These are phyloP conservation scores for Colletotrichum kahawae DNA, from an alignment of 2,329 filamentous ascomycete species.

Conservation along the genomic window DNA sequence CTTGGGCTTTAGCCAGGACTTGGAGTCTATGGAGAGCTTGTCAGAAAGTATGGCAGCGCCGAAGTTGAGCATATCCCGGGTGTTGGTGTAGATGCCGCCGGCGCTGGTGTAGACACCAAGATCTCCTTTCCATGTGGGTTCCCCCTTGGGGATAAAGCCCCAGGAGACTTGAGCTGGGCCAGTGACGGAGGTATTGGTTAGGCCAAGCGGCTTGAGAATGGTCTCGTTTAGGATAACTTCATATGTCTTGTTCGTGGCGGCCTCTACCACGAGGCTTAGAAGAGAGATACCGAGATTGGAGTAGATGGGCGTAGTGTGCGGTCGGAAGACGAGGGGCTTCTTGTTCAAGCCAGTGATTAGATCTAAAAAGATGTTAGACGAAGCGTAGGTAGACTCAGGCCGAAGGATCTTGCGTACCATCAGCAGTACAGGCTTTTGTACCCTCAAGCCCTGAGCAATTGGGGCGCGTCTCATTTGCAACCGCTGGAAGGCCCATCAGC, in stretches of 20 bases:
- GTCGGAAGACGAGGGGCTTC: constrained; percentile 21
- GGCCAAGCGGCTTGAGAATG: constrained; percentile 46
- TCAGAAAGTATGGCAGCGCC: constrained; percentile 45
- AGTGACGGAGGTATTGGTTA: constrained; percentile 44
- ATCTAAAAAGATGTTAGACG: constrained; percentile 7
- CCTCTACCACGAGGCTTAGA: constrained; percentile 26
- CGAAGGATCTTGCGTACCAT: background rate
- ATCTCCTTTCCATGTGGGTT: constrained; percentile 39
- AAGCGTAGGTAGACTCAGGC: background rate
- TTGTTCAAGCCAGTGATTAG: constrained; percentile 22
- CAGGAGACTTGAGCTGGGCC: constrained; percentile 31
- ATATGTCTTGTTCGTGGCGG: constrained; percentile 24
- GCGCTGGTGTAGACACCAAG: constrained; percentile 41
- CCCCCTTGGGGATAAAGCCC: constrained; percentile 40
- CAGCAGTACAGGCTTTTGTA: constrained; percentile 6
- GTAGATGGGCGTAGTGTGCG: constrained; percentile 24
- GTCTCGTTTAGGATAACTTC: constrained; percentile 34
- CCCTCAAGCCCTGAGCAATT: constrained; percentile 19
- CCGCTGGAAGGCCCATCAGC: constrained; percentile 9
- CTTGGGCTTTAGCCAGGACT: constrained; percentile 51
- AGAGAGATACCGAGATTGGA: constrained; percentile 27
- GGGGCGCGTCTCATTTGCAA: constrained; percentile 12
- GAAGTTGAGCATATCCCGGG: constrained; percentile 45
- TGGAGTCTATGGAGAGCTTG: constrained; percentile 43
- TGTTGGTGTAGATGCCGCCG: constrained; percentile 48